Evolutionary conservation across 2,329 filamentous ascomycete species (phyloP).

Genomic region (Trichoderma citrinoviride): DNA sequence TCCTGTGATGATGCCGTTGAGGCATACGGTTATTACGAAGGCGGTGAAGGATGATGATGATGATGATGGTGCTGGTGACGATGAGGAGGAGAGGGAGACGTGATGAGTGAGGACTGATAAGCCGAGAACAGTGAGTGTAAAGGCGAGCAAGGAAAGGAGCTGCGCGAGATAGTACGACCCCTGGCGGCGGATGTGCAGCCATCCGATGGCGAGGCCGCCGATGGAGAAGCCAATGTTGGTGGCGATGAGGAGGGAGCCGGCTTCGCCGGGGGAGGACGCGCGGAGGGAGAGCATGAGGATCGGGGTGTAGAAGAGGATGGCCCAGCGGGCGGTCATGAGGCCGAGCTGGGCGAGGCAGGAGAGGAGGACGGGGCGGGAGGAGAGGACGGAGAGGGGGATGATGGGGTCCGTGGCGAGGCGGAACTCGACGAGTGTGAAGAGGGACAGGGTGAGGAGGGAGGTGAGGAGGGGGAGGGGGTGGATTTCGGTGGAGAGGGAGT

Average conservation of each 20-base stretch:
- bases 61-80: constrained; percentile 41
- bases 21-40: constrained; percentile 46
- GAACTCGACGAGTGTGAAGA: constrained; percentile 63
- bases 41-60: too few species aligned
- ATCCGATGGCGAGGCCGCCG: constrained; percentile 71
- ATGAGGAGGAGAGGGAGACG: constrained; percentile 44
- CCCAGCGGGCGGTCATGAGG: constrained; percentile 80
- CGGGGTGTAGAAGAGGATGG: constrained; percentile 75
- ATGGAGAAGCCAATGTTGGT: constrained; percentile 77
- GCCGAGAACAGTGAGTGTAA: constrained; percentile 57
- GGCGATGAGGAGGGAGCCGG: constrained; percentile 74
- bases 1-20: constrained; percentile 71
- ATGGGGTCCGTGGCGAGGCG: constrained; percentile 66
- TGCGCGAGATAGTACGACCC: constrained; percentile 71
- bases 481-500: constrained; percentile 64
- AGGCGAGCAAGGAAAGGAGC: constrained; percentile 60
- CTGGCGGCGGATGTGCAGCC: constrained; percentile 69
- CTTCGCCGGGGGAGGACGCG: constrained; percentile 64
- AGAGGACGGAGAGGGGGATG: constrained; percentile 68
- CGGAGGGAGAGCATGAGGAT: constrained; percentile 76
- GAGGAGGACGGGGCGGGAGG: constrained; percentile 66
- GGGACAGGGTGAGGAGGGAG: constrained; percentile 49
- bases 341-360: constrained; percentile 73
- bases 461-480: constrained; percentile 57
- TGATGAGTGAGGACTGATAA: constrained; percentile 42